Base-by-base conservation (phyloP, 352 stramenopile species). In the Blastocystis sp. region DNA sequence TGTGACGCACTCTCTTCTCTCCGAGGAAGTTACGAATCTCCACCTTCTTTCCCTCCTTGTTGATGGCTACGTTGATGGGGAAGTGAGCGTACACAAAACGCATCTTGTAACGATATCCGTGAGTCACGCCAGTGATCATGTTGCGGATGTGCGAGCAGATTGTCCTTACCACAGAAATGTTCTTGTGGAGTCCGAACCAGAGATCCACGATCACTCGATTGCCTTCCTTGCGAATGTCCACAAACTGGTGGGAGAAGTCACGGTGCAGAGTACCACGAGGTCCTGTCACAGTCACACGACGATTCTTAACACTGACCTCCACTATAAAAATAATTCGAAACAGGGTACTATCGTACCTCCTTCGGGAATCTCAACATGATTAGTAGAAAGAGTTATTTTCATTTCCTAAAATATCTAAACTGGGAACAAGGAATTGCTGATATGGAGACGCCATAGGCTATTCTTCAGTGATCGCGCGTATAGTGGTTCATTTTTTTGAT, bases 1-100 rank as follows among this genome's bases (percentile, higher is more conserved):
- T 94, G 87, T 94, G 94, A 91, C 96, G 96, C 77, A 99, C 96
- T 87, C 96, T 95, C 93, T 98, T 98, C 93, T 99, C 96, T 93
- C 97, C 97, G 76, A 99, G 93, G 93, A 99, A 99, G 94, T 99
- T 99, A 87, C 97, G 95, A 92, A 99, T 98, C 92, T 99, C 97
- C 82, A 98, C 94, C 76, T 91, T 92, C 91, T 94, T 94, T 91
- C 94, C 94, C 79, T 96, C 94, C n/a, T 91, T 92, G 75, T 90
- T 92, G 89, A 98, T 94, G 75, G 94, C 96, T 41, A 99, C 96
- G 93, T 98, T 99, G 95, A 99, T 99, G 91, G 97, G 97, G 92
- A 99, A 99, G 93, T 99, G 97, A 80, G 95, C 96, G 93, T 99
- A 99, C 91, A 98, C 97, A 92, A 99, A 98, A 90, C 97, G 95